These are phyloP conservation scores for Sorghum bicolor DNA, from an alignment of 176 grass and related monocot species.

Conservation along the genomic window DNA sequence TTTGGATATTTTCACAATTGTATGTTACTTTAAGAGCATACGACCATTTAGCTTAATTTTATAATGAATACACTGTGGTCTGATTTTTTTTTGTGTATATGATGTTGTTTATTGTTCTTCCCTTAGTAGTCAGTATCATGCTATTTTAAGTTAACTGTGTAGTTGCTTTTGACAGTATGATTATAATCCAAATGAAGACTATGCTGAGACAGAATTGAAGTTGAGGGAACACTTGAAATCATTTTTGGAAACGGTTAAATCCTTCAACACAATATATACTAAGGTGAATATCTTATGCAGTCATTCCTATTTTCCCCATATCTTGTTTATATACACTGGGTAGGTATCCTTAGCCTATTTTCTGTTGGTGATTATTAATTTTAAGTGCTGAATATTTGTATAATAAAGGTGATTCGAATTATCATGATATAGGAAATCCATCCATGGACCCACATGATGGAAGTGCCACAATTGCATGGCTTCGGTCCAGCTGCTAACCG, in stretches of 20 bases:
- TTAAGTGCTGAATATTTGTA: not conserved
- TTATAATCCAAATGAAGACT: constrained; percentile 98
- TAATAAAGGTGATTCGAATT: constrained; percentile 18
- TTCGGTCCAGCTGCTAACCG: constrained; percentile 97
- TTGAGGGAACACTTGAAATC: constrained; percentile 85
- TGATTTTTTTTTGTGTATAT: not conserved
- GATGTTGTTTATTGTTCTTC: not conserved
- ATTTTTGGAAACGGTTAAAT: constrained; percentile 92
- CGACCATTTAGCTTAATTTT: not conserved
- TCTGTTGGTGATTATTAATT: not conserved
- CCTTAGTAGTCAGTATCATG: not conserved
- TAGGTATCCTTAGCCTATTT: not conserved
- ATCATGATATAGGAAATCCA: constrained; percentile 80
- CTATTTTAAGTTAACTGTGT: constrained; percentile 27
- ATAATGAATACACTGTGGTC: not conserved
- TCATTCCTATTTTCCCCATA: not conserved
- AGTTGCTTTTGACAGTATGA: constrained; percentile 60
- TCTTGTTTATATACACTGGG: not conserved
- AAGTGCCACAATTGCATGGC: constrained; percentile 96
- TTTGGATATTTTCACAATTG: not conserved
- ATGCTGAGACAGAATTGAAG: constrained; percentile 85
- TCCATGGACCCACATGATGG: constrained; percentile 99
- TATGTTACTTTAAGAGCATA: not conserved
- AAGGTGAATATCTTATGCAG: constrained; percentile 51
- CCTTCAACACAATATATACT: constrained; percentile 94